These are phyloP conservation scores for Chlamydomonas reinhardtii DNA, from an alignment of 163 green algal species.

Conservation along the genomic window DNA sequence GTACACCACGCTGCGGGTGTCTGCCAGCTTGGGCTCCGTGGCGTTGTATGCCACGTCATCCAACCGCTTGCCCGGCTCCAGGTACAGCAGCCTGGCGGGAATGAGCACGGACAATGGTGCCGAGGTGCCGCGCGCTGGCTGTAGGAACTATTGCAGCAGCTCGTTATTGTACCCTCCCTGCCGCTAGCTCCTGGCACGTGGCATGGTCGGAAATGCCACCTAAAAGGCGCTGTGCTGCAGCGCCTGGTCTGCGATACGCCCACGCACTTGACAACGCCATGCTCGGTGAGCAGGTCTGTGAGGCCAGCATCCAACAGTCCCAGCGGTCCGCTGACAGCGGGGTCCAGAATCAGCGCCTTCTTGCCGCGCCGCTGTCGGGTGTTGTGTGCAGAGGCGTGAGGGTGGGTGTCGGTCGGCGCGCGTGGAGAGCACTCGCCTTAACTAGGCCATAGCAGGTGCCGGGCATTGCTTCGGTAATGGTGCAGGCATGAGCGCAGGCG, in stretches of 20 bases:
- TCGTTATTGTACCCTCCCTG: no score
- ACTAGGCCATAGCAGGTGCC: no score
- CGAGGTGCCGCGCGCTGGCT: no score
- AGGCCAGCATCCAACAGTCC: conserved; percentile 74
- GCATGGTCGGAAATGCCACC: no score
- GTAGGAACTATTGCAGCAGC: no score
- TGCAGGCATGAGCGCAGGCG: no score
- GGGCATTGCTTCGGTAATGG: no score
- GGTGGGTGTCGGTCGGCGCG: no score
- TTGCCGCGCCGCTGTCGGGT: conserved; percentile 73
- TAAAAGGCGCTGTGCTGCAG: not conserved
- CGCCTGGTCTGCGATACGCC: no score
- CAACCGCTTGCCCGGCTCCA: conserved; percentile 56
- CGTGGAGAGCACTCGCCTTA: no score
- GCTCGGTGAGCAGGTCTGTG: conserved; percentile 78
- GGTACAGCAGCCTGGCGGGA: conserved; percentile 67
- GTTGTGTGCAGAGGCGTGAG: not conserved
- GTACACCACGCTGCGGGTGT: conserved; percentile 66
- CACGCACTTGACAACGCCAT: conserved; percentile 81
- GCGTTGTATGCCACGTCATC: conserved; percentile 64
- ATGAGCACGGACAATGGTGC: no score
- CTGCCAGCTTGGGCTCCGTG: conserved; percentile 40
- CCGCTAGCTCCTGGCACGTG: no score
- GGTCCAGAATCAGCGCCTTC: conserved; percentile 88
- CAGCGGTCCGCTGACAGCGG: conserved; percentile 72